Evolutionary conservation across 108 stramenopile species (phyloP), one percentile per base, ranked within the genome.

Genomic region (Skeletonema potamos): DNA sequence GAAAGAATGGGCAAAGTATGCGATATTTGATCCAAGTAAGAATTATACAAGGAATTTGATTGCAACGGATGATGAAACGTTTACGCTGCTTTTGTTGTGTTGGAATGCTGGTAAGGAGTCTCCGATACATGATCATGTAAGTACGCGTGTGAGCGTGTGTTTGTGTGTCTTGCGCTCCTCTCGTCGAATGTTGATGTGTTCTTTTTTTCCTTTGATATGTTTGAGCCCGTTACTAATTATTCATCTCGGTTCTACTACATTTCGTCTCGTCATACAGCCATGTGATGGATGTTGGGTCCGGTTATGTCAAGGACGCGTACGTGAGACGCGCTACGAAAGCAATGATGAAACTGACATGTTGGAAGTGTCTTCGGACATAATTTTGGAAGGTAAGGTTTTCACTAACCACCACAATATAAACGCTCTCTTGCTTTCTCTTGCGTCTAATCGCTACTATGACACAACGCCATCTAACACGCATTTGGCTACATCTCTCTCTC

Each of bases 261-360:
- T 5, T 27, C 24, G 12, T 32, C 6, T 57, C 20, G 10, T 57
- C 2, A 27, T 55, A 46, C 48, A 51, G 48, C 48, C 48, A 8
- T 87, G 93, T 62, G 93, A 96, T 55, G 96, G 94, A 34, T 97
- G 97, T 72, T 94, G 48, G 91, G 64, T 95, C 30, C 74, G 87
- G 27, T 91, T 92, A 5, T 41, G 86, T 30, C 64, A 90, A 51
- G 92, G 92, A 15, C 34, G 18, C 18, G 65, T 95, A 7, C 63
- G 58, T 54, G 95, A 96, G 73, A 70, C 77, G 22, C 87, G 87
- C 5, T 93, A 91, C 59, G 67, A 58, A 34, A 30, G 68, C 11
- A 64, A 84, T 58, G 64, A 58, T 48, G 63, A 74, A 4, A 71
- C 73, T 8, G 64, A 62, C 58, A 29, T 37, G 11, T 64, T 86